phyloP scores from a whole-genome alignment of 2,329 filamentous ascomycete species.

The Coleophoma eucalyptorum region DNA sequence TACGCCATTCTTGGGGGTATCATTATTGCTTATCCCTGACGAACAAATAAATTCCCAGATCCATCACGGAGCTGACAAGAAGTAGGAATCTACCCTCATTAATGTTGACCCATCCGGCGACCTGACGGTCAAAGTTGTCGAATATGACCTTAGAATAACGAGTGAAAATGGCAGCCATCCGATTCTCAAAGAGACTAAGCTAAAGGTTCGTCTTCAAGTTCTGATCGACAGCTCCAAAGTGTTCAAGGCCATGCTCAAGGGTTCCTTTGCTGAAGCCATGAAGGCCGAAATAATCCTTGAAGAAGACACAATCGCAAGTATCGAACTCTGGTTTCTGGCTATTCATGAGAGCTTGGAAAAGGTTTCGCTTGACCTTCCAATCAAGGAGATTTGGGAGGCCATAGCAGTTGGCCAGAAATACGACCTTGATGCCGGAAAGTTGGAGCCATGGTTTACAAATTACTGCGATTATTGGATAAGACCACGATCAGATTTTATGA shows the following conservation, averaged over 20 bases:
- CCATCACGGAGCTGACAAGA: background rate
- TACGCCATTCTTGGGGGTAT: too few species aligned
- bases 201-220: slow-evolving; percentile 5
- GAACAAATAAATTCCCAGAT: too few species aligned
- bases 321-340: slow-evolving; percentile 11
- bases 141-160: background rate
- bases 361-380: slow-evolving; percentile 1
- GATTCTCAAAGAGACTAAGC: too few species aligned
- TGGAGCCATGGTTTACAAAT: slow-evolving; percentile 8
- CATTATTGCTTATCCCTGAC: too few species aligned
- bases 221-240: slow-evolving; percentile 3
- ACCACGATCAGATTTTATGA: background rate
- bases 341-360: slow-evolving; percentile 7
- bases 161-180: background rate
- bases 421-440: background rate
- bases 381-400: slow-evolving; percentile 8
- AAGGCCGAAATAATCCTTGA: slow-evolving; percentile 5
- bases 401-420: slow-evolving; percentile 7
- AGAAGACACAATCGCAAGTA: slow-evolving; percentile 6
- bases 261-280: background rate
- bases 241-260: slow-evolving; percentile 4
- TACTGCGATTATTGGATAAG: background rate
- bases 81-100: background rate
- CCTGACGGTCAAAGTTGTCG: background rate
- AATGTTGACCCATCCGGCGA: background rate